phyloP scores from a whole-genome alignment of 148 eudicot genomes.

The Dianthus caryophyllus region DNA sequence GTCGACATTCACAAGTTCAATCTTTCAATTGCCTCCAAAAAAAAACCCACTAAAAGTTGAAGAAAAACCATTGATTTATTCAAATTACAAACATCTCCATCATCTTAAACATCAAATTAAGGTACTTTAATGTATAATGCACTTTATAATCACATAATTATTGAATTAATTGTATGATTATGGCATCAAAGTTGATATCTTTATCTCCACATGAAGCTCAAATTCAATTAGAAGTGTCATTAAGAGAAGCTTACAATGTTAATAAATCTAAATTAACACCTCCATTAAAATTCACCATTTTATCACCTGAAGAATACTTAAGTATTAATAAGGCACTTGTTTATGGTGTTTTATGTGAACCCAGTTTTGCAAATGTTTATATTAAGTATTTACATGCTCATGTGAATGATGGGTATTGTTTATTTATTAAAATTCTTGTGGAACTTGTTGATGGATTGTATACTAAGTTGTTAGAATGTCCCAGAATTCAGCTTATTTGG shows the following conservation, averaged over 20 bases:
- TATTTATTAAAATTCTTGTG: slow-evolving; percentile 42
- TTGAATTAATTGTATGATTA: slow-evolving; percentile 8
- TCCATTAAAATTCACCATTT: slow-evolving; percentile 54
- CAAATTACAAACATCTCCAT: too few relatives aligned
- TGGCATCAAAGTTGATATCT: slow-evolving; percentile 55
- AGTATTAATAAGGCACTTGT: slow-evolving; percentile 54
- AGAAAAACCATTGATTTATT: too few relatives aligned
- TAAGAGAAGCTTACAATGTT: slow-evolving; percentile 52
- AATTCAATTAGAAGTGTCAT: slow-evolving; percentile 45
- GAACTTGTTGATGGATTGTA: slow-evolving; percentile 59
- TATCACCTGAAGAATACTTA: slow-evolving; percentile 44
- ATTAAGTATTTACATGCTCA: slow-evolving; percentile 70
- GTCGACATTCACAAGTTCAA: too few relatives aligned
- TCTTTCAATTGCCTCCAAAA: too few relatives aligned
- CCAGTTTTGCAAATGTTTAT: slow-evolving; percentile 39
- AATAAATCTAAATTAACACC: slow-evolving; percentile 50
- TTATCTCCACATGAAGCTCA: slow-evolving; percentile 45
- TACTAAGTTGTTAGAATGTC: slow-evolving; percentile 45
- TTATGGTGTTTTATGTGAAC: slow-evolving; percentile 64
- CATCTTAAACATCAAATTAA: background rate
- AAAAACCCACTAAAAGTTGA: too few relatives aligned
- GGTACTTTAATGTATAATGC: background rate
- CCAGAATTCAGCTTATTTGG: slow-evolving; percentile 63
- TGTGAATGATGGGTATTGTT: slow-evolving; percentile 64
- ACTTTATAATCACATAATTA: background rate